Percentiles rank a stretch among this genome's conserved stretches.
phyloP scores from a whole-genome alignment of 1,284 basidiomycete species.

The Cutaneotrichosporon sp. region DNA sequence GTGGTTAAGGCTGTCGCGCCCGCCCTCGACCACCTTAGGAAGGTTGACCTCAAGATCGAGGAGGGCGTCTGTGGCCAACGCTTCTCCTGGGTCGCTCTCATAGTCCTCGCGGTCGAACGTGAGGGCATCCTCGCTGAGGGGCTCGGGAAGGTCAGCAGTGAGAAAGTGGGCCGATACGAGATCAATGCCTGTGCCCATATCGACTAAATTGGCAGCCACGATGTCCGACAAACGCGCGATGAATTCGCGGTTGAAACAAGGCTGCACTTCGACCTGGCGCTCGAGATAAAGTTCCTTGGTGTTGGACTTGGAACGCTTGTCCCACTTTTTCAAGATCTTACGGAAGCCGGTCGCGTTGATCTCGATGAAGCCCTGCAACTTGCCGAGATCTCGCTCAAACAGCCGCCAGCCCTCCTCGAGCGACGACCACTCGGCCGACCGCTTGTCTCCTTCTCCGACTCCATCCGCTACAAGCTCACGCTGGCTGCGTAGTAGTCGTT shows the following conservation, averaged over 20 bases:
- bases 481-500: slow-evolving; percentile 51
- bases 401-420: slow-evolving; percentile 94
- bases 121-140: slow-evolving; percentile 47
- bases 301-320: slow-evolving; percentile 89
- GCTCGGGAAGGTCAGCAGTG: slow-evolving; percentile 47
- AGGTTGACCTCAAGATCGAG: slow-evolving; percentile 83
- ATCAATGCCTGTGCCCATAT: slow-evolving; percentile 75
- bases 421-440: slow-evolving; percentile 78
- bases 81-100: slow-evolving; percentile 40
- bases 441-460: slow-evolving; percentile 49
- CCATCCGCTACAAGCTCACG: slow-evolving; percentile 37
- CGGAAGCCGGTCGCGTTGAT: slow-evolving; percentile 96
- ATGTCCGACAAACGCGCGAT: slow-evolving; percentile 94
- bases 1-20: slow-evolving; percentile 58
- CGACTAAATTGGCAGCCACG: slow-evolving; percentile 85
- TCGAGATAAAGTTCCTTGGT: slow-evolving; percentile 96
- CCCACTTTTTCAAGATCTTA: slow-evolving; percentile 98
- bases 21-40: slow-evolving; percentile 63
- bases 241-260: slow-evolving; percentile 95
- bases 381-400: slow-evolving; percentile 91
- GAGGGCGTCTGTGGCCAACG: slow-evolving; percentile 60
- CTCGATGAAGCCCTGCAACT: slow-evolving; percentile 96
- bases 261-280: slow-evolving; percentile 96
- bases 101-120: slow-evolving; percentile 67
- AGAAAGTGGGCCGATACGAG: slow-evolving; percentile 58